Conservation (phyloP, 2,329 filamentous ascomycete species). For the Amauroascus verrucosus region DNA sequence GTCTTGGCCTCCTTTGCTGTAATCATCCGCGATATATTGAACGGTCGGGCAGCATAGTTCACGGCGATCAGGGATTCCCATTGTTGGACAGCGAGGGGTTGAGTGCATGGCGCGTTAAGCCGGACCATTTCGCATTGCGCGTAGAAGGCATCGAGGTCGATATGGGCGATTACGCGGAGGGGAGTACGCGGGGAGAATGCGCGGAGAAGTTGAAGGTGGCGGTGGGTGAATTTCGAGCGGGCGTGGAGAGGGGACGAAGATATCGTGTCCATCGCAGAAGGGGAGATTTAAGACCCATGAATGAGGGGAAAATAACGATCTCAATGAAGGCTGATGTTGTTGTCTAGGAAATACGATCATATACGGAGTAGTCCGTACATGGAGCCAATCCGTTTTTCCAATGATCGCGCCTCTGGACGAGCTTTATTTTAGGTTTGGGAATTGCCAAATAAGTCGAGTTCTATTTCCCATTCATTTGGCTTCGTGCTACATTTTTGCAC, state of each 20-base stretch:
- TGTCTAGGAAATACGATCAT: too few species aligned
- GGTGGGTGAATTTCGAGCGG: slow-evolving; percentile 69
- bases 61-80: slow-evolving; percentile 93
- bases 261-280: neutral
- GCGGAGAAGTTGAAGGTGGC: slow-evolving; percentile 66
- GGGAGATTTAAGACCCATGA: too few species aligned
- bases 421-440: neutral
- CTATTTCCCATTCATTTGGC: too few species aligned
- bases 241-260: neutral
- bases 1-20: slow-evolving; percentile 73
- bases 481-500: neutral
- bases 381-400: too few species aligned
- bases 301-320: neutral
- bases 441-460: too few species aligned
- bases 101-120: slow-evolving; percentile 60
- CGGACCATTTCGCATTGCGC: slow-evolving; percentile 92
- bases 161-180: slow-evolving; percentile 75
- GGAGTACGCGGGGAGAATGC: slow-evolving; percentile 62
- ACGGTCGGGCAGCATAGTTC: slow-evolving; percentile 82
- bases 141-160: slow-evolving; percentile 97
- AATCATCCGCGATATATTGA: slow-evolving; percentile 69
- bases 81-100: slow-evolving; percentile 86
- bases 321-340: neutral
- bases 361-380: too few species aligned
- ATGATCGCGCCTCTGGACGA: too few species aligned